A percentile compares a stretch with the other conserved stretches of the same genome.
Evolutionary conservation across 345 rosid genomes (phyloP).

Genomic region (Odontarrhena argentea): DNA sequence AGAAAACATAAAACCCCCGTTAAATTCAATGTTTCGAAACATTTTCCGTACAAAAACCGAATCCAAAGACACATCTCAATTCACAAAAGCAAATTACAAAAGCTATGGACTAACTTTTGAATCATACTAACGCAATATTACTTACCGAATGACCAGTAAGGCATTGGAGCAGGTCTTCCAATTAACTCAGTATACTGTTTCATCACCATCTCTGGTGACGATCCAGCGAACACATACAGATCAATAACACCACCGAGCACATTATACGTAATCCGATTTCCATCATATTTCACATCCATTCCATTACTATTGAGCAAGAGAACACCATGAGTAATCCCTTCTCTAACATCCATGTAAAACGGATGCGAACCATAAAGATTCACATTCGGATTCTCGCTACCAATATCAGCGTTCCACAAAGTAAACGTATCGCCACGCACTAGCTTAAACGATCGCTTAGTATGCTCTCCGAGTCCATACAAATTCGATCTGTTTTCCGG

Average conservation of each 20-base stretch:
- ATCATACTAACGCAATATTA: neutral
- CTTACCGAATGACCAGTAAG: slow-evolving; percentile 81
- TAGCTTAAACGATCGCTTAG: slow-evolving; percentile 56
- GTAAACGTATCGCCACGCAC: slow-evolving; percentile 44
- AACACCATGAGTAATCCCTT: slow-evolving; percentile 65
- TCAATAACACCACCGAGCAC: slow-evolving; percentile 70
- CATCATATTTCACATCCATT: slow-evolving; percentile 64
- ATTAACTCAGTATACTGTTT: slow-evolving; percentile 70
- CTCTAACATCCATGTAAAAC: slow-evolving; percentile 66
- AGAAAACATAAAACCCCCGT: neutral
- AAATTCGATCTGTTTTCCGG: slow-evolving; percentile 52
- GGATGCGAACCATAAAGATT: slow-evolving; percentile 86
- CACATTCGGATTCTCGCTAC: slow-evolving; percentile 42
- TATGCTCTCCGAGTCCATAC: slow-evolving; percentile 83
- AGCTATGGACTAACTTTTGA: neutral
- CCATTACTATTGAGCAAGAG: slow-evolving; percentile 70
- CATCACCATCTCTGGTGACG: slow-evolving; percentile 55
- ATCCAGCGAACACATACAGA: slow-evolving; percentile 61
- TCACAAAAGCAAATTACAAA: neutral
- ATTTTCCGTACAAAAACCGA: neutral
- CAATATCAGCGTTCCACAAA: slow-evolving; percentile 63
- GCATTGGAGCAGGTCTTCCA: slow-evolving; percentile 78
- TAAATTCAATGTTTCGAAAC: neutral
- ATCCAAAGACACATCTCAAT: slow-evolving; percentile 6
- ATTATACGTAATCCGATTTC: slow-evolving; percentile 61